Evolutionary conservation across 768 basidiomycete genomes (phyloP), one percentile per base, ranked within the genome.

Genomic region (Rhizopogon salebrosus): DNA sequence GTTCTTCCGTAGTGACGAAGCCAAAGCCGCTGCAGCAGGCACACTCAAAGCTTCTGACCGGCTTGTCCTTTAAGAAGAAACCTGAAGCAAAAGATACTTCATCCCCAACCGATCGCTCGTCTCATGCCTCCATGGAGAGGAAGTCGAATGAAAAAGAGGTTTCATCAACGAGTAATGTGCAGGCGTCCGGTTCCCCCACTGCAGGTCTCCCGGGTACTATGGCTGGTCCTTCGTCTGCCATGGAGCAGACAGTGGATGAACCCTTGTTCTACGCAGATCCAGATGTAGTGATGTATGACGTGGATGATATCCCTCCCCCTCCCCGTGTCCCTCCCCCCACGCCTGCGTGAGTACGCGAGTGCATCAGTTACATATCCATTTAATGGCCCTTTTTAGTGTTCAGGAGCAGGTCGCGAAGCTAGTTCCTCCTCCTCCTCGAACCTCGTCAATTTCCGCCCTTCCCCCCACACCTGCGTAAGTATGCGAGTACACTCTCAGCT

Each of bases 61-160:
- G 62, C n/a, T 64, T 79, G 9, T 72, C 66, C 27, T 78, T 80
- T 60, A 80, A 75, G 62, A 80, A 78, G 59, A 68, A 61, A 46
- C 55, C 64, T 26, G n/a, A 58, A 36, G 49, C n/a, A 13, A 64
- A 58, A 26, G 66, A 64, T 3, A 27, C 31, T 34, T 10, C 16
- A 22, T 22, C 31, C 8, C 8, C 31, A 23, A 6, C 22, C 16
- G 16, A 31, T 6, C 2, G 13, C 5, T 13, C 0, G 11, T 5
- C 31, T 13, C 31, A 34, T 13, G 4, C 9, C 9, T 23, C 45
- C 31, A 22, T 34, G 20, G 16, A 34, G 29, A 23, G 23, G 40
- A 16, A 22, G 16, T 22, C 20, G 10, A 22, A 22, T 9, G 45
- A 46, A 20, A 34, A 31, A 10, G 45, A 46, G 29, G 29, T 31